Conservation (phyloP, 192 early-diverging fungal species). For the Backusella sp. region DNA sequence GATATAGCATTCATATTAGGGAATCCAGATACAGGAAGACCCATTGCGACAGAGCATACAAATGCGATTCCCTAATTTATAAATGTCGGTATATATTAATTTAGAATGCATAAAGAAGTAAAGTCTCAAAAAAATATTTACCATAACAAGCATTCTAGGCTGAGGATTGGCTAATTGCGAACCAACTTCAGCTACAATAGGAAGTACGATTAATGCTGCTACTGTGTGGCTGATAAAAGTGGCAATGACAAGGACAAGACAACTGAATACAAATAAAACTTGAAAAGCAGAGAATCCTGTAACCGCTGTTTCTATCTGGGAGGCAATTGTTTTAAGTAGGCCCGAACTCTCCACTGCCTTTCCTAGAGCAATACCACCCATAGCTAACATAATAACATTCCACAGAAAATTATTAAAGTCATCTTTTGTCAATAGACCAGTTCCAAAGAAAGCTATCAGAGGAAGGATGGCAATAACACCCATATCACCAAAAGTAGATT, state of each 20-base stretch:
- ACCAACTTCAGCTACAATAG: slow-evolving; percentile 89
- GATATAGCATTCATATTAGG: slow-evolving; percentile 98
- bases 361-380: slow-evolving; percentile 95
- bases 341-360: slow-evolving; percentile 89
- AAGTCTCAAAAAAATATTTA: slow-evolving; percentile 26
- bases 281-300: slow-evolving; percentile 66
- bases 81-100: background rate
- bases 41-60: slow-evolving; percentile 90
- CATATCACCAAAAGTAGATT: slow-evolving; percentile 88
- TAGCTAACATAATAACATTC: slow-evolving; percentile 86
- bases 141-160: slow-evolving; percentile 79
- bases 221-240: slow-evolving; percentile 97
- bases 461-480: slow-evolving; percentile 91
- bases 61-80: slow-evolving; percentile 59
- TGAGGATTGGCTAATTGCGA: slow-evolving; percentile 72
- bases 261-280: slow-evolving; percentile 74
- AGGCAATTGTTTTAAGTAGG: slow-evolving; percentile 75
- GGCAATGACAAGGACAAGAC: slow-evolving; percentile 77
- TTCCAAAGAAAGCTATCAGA: slow-evolving; percentile 88
- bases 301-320: slow-evolving; percentile 59
- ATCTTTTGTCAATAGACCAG: slow-evolving; percentile 89
- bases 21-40: slow-evolving; percentile 90
- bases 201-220: slow-evolving; percentile 90
- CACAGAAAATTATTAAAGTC: slow-evolving; percentile 96
- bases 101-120: background rate